These are phyloP conservation scores for Carex myosuroides DNA, from an alignment of 176 grass and related monocot species.

Conservation along the genomic window DNA sequence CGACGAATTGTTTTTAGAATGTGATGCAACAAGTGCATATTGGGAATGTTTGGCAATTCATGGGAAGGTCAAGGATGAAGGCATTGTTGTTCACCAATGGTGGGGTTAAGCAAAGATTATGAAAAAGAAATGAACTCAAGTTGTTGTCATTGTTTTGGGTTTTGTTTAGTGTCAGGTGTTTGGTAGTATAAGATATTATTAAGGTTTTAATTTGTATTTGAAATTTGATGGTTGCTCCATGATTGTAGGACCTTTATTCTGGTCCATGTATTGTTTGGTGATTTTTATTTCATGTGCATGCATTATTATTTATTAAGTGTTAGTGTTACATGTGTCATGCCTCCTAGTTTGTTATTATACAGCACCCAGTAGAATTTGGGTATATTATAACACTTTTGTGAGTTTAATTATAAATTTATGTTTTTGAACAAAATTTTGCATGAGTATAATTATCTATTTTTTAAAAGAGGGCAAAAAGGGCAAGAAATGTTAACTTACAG, in stretches of 20 bases:
- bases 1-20: conserved; percentile 16
- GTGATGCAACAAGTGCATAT: conserved; percentile 17
- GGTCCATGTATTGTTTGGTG: not conserved
- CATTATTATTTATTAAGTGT: not conserved
- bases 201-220: not conserved
- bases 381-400: no score
- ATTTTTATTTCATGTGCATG: not conserved
- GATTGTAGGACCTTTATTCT: not conserved
- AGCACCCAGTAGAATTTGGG: no score
- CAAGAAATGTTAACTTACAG: no score
- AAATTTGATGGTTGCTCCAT: not conserved
- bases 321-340: not conserved
- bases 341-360: not conserved
- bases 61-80: conserved; percentile 31
- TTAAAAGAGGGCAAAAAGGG: no score
- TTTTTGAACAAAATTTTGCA: no score
- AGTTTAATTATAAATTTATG: no score
- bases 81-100: conserved; percentile 31
- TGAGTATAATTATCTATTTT: no score
- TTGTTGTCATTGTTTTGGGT: not conserved
- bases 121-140: not conserved
- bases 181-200: conserved; percentile 8
- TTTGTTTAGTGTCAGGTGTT: conserved; percentile 10
- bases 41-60: conserved; percentile 37
- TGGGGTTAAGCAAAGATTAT: conserved; percentile 10